Percentiles rank a stretch among this genome's conserved stretches.
Evolutionary conservation across 1,284 basidiomycete species (phyloP).

Genomic region (Cerioporus squamosus): DNA sequence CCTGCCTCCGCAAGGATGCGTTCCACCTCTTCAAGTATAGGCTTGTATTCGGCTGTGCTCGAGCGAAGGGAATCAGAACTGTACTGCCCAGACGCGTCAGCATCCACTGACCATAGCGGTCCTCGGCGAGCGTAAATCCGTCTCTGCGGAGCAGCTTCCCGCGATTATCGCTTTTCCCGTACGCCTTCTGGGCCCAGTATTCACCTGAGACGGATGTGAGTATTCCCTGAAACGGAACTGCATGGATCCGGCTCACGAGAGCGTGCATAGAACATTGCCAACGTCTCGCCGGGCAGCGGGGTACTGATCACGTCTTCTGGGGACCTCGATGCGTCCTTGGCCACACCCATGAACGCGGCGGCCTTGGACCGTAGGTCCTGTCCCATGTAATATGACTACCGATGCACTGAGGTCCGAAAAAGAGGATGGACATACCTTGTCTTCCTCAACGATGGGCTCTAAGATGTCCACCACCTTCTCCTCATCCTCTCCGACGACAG

Average conservation of each 20-base stretch:
- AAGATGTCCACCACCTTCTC: conserved; percentile 19
- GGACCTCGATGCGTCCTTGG: conserved; percentile 66
- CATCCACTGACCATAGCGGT: conserved; percentile 44
- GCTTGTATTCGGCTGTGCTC: conserved; percentile 69
- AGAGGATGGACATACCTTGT: conserved; percentile 21
- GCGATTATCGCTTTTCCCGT: conserved; percentile 61
- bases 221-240: not conserved
- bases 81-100: not conserved
- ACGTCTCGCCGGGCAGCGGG: conserved; percentile 87
- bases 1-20: conserved; percentile 86
- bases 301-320: conserved; percentile 81
- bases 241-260: conserved; percentile 53
- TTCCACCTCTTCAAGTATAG: conserved; percentile 81
- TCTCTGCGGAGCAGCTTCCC: conserved; percentile 84
- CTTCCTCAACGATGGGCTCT: conserved; percentile 21
- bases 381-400: conserved; percentile 32
- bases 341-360: conserved; percentile 74
- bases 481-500: conserved; percentile 21
- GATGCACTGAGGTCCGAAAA: not conserved
- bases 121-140: conserved; percentile 76
- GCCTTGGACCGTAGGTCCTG: conserved; percentile 66
- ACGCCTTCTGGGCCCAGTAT: conserved; percentile 84
- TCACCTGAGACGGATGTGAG: conserved; percentile 50
- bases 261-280: conserved; percentile 86
- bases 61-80: not conserved